Base-by-base conservation (phyloP, 495 filamentous ascomycete genomes). In the Choiromyces venosus region DNA sequence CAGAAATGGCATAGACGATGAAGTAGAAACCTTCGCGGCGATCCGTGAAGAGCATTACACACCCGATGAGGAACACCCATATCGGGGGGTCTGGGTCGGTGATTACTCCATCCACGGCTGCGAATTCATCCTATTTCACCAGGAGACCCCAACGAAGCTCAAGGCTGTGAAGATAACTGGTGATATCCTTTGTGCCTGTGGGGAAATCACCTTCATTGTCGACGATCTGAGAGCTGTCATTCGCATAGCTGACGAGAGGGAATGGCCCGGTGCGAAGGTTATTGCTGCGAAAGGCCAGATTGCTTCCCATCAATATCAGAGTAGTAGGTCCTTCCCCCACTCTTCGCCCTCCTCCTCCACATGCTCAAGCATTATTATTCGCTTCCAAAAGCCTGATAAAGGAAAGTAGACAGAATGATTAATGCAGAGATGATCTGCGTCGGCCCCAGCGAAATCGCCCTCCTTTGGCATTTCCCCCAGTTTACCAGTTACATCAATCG, bases 111-210 rank as follows among this genome's bases (percentile, higher is more conserved):
- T 87, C 0, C 93, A 98, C 79, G 93, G 93, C 2, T 96, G 92
- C 82, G 94, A 98, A 81, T 96, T 96, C 74, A 80, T 97, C 14
- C 84, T 94, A 6, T 85, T 98, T 44, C 82, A 91, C 71, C 94
- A 98, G 82, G 70, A 71, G 83, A 87, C 71, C 83, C 82, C 44
- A 75, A 82, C 37, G 82, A 84, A 29, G 82, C 74, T 97, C 6
- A 88, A 92, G 76, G 94, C 90, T 0, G 87, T 97, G 80, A 98
- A 98, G 80, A 83, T 98, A 40, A 98, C 94, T 0, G 94, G 94
- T 3, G 94, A 98, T 76, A 74, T 76, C 61, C 87, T 88, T 0
- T 95, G 97, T 76, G 88, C 93, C 8, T 86, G 93, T 52, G 94
- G 94, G 21, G 90, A 96, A 78, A 87, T 88, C 73, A 91, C 92